Percentiles rank a stretch among this genome's conserved stretches.
phyloP scores from a whole-genome alignment of 106 monocot genomes.

The Vanilla planifolia region DNA sequence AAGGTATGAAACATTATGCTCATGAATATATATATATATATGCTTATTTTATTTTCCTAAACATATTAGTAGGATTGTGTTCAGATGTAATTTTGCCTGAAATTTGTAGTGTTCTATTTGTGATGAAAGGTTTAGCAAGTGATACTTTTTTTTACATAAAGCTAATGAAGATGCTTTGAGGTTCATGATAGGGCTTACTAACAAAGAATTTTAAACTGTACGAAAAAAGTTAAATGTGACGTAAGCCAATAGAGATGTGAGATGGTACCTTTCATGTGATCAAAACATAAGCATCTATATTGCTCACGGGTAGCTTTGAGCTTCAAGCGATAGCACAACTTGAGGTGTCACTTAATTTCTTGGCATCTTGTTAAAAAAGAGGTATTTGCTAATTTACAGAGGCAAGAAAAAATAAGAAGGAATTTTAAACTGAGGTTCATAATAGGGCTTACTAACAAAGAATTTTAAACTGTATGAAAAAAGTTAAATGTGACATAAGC shows the following conservation, averaged over 20 bases:
- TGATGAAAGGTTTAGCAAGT: neutral
- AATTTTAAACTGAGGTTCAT: too few species aligned
- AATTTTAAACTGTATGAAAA: neutral
- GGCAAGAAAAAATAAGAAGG: too few species aligned
- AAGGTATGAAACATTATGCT: conserved; percentile 24
- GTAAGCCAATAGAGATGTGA: neutral
- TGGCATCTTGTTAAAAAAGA: too few species aligned
- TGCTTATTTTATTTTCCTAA: neutral
- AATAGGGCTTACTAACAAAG: neutral
- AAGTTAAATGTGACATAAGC: neutral
- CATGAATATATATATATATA: neutral
- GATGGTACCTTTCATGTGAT: neutral
- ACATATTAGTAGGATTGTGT: neutral
- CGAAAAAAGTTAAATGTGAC: neutral
- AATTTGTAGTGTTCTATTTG: neutral
- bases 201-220: neutral
- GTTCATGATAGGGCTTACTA: neutral
- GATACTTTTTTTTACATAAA: neutral
- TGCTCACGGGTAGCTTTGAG: too few species aligned
- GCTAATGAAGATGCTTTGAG: neutral
- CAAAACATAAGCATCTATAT: too few species aligned
- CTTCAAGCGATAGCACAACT: too few species aligned
- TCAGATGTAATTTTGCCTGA: neutral
- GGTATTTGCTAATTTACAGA: too few species aligned
- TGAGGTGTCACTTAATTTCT: too few species aligned